phyloP scores from a whole-genome alignment of 2,329 filamentous ascomycete genomes.

The Huntiella decipiens region DNA sequence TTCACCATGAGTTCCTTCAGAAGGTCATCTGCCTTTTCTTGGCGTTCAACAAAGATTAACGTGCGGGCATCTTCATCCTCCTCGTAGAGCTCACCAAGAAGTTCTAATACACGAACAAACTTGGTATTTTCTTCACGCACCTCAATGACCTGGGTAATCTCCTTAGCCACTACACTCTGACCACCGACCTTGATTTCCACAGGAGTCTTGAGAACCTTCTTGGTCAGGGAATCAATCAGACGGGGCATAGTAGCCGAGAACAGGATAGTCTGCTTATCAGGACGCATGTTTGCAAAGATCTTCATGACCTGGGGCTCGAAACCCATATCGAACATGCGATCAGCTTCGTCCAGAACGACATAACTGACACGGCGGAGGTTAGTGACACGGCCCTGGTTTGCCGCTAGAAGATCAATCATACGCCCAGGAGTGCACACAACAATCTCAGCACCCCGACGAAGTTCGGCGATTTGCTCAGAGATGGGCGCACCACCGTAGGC shows the following conservation, averaged over 20 bases:
- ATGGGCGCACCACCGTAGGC: slow-evolving; percentile 92
- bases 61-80: slow-evolving; percentile 77
- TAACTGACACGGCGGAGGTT: slow-evolving; percentile 82
- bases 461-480: slow-evolving; percentile 89
- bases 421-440: slow-evolving; percentile 89
- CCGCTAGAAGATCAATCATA: slow-evolving; percentile 84
- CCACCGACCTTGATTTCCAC: slow-evolving; percentile 88
- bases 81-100: slow-evolving; percentile 73
- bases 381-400: slow-evolving; percentile 85
- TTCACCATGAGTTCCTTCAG: slow-evolving; percentile 63
- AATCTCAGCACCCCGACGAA: slow-evolving; percentile 89
- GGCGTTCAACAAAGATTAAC: slow-evolving; percentile 79
- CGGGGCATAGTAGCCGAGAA: slow-evolving; percentile 94
- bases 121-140: slow-evolving; percentile 68
- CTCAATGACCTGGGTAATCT: slow-evolving; percentile 86
- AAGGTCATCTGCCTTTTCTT: slow-evolving; percentile 71
- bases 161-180: slow-evolving; percentile 67
- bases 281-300: slow-evolving; percentile 78
- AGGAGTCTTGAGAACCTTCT: slow-evolving; percentile 69
- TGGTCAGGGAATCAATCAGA: slow-evolving; percentile 76
- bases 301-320: slow-evolving; percentile 98
- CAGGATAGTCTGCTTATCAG: slow-evolving; percentile 80
- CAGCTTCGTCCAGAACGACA: slow-evolving; percentile 88
- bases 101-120: slow-evolving; percentile 64
- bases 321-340: slow-evolving; percentile 99